A percentile compares a stretch with the other conserved stretches of the same genome.
These are phyloP conservation scores for Acidomyces sp. DNA, from an alignment of 495 filamentous ascomycete species.

Conservation along the genomic window DNA sequence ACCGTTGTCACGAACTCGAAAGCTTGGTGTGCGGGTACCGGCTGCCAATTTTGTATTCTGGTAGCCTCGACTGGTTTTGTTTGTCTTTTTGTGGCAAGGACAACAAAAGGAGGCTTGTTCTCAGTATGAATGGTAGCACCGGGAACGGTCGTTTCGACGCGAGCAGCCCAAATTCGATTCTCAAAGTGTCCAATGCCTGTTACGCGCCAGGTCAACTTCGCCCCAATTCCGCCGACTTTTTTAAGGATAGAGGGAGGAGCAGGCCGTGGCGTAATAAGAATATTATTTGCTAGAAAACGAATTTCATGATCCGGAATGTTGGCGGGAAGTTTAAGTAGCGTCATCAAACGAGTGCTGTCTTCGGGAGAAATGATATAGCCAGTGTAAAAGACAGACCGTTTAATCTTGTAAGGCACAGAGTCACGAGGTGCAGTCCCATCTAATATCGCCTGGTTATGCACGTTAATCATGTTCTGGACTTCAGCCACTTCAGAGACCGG, in stretches of 20 bases:
- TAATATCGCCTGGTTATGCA: constrained; percentile 52
- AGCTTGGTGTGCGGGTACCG: constrained; percentile 46
- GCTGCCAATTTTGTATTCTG: constrained; percentile 76
- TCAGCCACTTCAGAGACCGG: constrained; percentile 72
- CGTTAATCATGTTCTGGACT: constrained; percentile 79
- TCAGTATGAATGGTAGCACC: constrained; percentile 57
- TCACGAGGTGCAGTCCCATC: constrained; percentile 28
- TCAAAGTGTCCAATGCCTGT: constrained; percentile 61
- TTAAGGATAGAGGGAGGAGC: constrained; percentile 54
- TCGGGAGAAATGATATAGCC: constrained; percentile 67
- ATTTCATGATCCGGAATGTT: constrained; percentile 49
- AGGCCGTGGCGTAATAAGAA: constrained; percentile 70
- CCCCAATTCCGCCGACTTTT: constrained; percentile 73
- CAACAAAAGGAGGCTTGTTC: constrained; percentile 36
- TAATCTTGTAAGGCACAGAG: constrained; percentile 48
- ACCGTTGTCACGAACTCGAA: constrained; percentile 67
- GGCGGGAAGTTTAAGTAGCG: constrained; percentile 49
- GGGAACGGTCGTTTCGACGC: constrained; percentile 42
- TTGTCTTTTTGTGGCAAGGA: constrained; percentile 39
- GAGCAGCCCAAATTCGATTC: constrained; percentile 75
- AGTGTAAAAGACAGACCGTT: constrained; percentile 84
- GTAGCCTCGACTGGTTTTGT: constrained; percentile 66
- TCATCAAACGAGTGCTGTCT: constrained; percentile 56
- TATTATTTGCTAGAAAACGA: constrained; percentile 75
- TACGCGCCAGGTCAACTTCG: constrained; percentile 70